These are phyloP conservation scores for Aristolochia contorta DNA, from an alignment of 164 flowering plant genomes.

Conservation along the genomic window DNA sequence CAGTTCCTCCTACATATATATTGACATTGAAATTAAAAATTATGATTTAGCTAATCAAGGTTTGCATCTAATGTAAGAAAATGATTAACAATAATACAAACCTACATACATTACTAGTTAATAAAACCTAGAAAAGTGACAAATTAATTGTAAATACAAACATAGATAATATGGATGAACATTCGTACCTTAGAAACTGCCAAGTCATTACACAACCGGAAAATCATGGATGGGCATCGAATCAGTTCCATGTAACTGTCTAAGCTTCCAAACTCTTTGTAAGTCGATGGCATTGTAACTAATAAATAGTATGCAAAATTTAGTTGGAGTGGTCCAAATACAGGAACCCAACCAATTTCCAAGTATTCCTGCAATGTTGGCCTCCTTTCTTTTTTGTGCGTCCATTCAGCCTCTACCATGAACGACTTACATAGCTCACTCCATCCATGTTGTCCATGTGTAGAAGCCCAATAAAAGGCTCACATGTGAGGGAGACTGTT, in stretches of 20 bases:
- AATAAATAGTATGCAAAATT: conserved; percentile 21
- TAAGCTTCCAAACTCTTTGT: conserved; percentile 15
- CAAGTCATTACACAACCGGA: conserved; percentile 35
- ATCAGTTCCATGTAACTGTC: conserved; percentile 12
- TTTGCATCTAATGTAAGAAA: background rate
- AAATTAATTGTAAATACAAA: no score
- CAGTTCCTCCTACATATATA: conserved; percentile 7
- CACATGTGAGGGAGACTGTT: no score
- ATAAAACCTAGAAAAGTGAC: no score
- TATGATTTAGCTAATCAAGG: background rate
- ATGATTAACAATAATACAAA: no score
- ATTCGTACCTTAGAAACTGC: conserved; percentile 22
- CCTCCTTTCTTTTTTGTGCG: conserved; percentile 17
- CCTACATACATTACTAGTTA: no score
- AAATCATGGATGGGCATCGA: conserved; percentile 17
- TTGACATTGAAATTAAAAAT: background rate
- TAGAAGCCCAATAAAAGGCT: no score
- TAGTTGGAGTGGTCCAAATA: conserved; percentile 28
- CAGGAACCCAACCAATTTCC: conserved; percentile 39
- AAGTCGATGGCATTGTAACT: background rate
- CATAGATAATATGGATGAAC: background rate
- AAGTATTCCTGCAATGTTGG: conserved; percentile 42
- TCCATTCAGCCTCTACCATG: conserved; percentile 52
- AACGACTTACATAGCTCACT: conserved; percentile 33
- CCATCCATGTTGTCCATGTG: no score